These are phyloP conservation scores for Paraphaeosphaeria sporulosa DNA, from an alignment of 2,329 filamentous ascomycete species.

Conservation along the genomic window DNA sequence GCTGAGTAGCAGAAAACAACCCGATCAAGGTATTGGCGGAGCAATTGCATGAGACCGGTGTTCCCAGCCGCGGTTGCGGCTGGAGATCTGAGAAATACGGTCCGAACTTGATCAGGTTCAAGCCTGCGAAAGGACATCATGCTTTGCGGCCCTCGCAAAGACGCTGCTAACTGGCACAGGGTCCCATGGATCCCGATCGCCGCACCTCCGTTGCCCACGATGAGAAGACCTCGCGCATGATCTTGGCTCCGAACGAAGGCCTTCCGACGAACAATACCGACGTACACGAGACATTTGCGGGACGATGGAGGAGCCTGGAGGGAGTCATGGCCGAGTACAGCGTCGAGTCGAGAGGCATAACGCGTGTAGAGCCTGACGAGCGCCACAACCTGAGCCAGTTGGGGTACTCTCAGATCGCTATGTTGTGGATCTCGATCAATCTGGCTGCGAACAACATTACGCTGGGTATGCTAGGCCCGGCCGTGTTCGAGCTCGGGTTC, in stretches of 20 bases:
- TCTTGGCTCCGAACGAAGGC: constrained; percentile 32
- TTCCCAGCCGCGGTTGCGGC: constrained; percentile 24
- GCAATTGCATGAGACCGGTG: constrained; percentile 50
- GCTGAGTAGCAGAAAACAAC: constrained; percentile 41
- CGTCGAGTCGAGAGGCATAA: constrained; percentile 67
- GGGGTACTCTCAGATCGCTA: constrained; percentile 63
- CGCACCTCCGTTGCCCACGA: constrained; percentile 18
- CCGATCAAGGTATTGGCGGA: constrained; percentile 48
- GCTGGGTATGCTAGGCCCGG: constrained; percentile 68
- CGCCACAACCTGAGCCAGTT: constrained; percentile 60
- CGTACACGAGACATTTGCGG: constrained; percentile 11
- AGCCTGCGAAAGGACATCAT: constrained; percentile 63
- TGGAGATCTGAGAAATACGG: constrained; percentile 61
- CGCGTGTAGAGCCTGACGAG: constrained; percentile 64
- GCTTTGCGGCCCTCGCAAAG: constrained; percentile 45
- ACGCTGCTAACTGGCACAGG: constrained; percentile 48
- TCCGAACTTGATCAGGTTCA: constrained; percentile 63
- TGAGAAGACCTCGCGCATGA: constrained; percentile 33
- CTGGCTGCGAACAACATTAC: constrained; percentile 70
- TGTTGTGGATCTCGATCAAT: constrained; percentile 70
- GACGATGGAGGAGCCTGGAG: constrained; percentile 46
- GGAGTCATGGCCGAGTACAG: constrained; percentile 58
- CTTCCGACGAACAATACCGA: constrained; percentile 30
- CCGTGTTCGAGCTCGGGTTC: constrained; percentile 66
- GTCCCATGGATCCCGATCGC: constrained; percentile 30